Conservation (phyloP, 1,284 basidiomycete genomes). For the Wallemia hederae region DNA sequence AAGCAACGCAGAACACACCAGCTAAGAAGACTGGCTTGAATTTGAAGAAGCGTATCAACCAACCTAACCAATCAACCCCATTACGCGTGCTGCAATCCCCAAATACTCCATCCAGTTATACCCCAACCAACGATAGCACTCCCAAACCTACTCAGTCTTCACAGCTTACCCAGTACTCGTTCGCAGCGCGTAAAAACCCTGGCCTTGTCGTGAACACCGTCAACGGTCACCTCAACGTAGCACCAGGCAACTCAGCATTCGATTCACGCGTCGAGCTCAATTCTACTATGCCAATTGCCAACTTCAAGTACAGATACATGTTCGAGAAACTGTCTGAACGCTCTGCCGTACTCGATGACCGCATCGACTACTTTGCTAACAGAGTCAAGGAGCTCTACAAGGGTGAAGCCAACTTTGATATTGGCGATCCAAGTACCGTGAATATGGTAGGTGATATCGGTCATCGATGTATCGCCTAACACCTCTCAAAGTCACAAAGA, state of each 20-base stretch:
- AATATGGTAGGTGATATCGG: conserved; percentile 28
- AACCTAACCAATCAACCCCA: neutral
- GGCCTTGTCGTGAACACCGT: neutral
- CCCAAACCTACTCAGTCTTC: neutral
- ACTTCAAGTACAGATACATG: conserved; percentile 32
- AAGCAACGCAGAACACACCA: neutral
- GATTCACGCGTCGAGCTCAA: neutral
- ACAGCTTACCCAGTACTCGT: too few relatives aligned
- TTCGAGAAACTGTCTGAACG: conserved; percentile 59
- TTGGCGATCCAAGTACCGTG: conserved; percentile 43
- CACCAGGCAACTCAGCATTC: neutral
- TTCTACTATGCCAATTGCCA: neutral
- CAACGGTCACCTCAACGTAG: neutral
- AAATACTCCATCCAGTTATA: neutral
- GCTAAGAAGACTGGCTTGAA: neutral
- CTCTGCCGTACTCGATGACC: conserved; percentile 38
- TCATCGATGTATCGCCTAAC: neutral
- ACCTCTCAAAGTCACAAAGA: conserved; percentile 2
- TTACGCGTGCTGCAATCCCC: neutral
- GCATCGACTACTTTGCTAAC: conserved; percentile 54
- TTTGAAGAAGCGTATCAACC: neutral
- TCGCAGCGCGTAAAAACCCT: neutral
- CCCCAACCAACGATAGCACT: neutral
- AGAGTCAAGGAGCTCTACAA: conserved; percentile 37
- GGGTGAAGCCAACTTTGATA: conserved; percentile 23